Evolutionary conservation across 306 rosid species (phyloP).

Genomic region (Vicia sativa): DNA sequence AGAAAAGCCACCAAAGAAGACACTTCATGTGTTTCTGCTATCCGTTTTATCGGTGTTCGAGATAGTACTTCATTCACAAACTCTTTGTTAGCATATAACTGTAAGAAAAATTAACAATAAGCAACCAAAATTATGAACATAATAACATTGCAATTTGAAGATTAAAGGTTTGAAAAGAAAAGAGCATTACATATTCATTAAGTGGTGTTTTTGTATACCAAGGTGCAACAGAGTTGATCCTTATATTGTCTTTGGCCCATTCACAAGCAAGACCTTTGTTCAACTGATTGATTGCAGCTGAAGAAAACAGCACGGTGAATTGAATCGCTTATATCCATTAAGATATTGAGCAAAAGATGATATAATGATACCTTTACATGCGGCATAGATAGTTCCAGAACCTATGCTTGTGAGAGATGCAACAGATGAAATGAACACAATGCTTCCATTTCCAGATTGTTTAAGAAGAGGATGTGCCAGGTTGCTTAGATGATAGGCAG

Average conservation of each 20-base stretch:
- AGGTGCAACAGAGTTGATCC: slow-evolving; percentile 83
- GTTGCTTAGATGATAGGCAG: slow-evolving; percentile 66
- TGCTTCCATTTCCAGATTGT: slow-evolving; percentile 77
- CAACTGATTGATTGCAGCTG: slow-evolving; percentile 94
- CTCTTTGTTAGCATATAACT: slow-evolving; percentile 58
- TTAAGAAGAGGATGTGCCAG: slow-evolving; percentile 73
- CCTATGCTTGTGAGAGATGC: slow-evolving; percentile 45
- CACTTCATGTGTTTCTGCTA: slow-evolving; percentile 53
- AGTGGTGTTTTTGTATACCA: slow-evolving; percentile 80
- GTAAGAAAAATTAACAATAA: slow-evolving; percentile 27
- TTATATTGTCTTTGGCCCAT: slow-evolving; percentile 92
- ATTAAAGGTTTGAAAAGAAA: slow-evolving; percentile 30
- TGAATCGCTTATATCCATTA: slow-evolving; percentile 25
- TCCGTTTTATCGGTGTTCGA: slow-evolving; percentile 61
- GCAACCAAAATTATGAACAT: not conserved
- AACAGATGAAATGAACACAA: slow-evolving; percentile 87
- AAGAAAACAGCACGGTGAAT: slow-evolving; percentile 26
- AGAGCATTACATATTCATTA: slow-evolving; percentile 61
- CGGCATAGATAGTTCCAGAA: slow-evolving; percentile 72
- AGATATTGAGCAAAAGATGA: slow-evolving; percentile 30
- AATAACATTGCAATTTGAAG: slow-evolving; percentile 24
- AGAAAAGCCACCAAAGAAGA: slow-evolving; percentile 1
- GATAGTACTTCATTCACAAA: slow-evolving; percentile 47
- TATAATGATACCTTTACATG: slow-evolving; percentile 63
- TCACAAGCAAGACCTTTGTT: slow-evolving; percentile 79